Base-by-base conservation (phyloP, 768 basidiomycete species). In the Tricholomella constricta region DNA sequence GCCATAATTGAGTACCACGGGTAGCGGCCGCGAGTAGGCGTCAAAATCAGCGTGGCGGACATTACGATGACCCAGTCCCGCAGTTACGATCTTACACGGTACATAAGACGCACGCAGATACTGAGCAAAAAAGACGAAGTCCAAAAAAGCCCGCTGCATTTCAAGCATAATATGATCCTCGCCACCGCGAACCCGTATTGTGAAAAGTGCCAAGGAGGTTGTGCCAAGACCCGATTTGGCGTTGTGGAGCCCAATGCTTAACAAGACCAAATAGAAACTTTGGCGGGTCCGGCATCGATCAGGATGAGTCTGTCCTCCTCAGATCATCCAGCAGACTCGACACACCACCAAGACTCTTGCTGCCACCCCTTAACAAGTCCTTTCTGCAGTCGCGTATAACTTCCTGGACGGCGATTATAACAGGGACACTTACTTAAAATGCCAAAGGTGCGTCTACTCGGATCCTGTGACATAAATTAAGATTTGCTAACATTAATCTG, bases 381-480 rank as follows among this genome's bases (percentile, higher is more conserved):
- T 54, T 52, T 54, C 47, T 49, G 26, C 32, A 45, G 56, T 58
- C 56, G 48, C 45, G 14, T 29, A 45, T 44, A 49, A 35, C 20
- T 23, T 4, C 27, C 22, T 42, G 45, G 51, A 42, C 46, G 38
- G 54, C 56, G 52, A 56, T 52, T 48, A 22, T 47, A 60, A 42
- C 40, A 48, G 55, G 38, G 45, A 51, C 37, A 48, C 52, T 54
- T 58, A 51, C 41, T 35, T 60, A 72, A 45, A 51, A 82, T 82
- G 80, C 80, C 80, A 45, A 82, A 82, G 76, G 80, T 78, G 51
- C 25, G 70, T 34, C 26, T 17, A 34, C 27, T 58, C n/a, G n/a
- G n/a, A n/a, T 48, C 10, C 40, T 48, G 49, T 56, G 27, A 41
- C 35, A 49, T 60, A 48, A 48, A 52, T 57, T 42, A 38, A 55